These are phyloP conservation scores for Pleomassaria siparia DNA, from an alignment of 2,329 filamentous ascomycete species.

Conservation along the genomic window DNA sequence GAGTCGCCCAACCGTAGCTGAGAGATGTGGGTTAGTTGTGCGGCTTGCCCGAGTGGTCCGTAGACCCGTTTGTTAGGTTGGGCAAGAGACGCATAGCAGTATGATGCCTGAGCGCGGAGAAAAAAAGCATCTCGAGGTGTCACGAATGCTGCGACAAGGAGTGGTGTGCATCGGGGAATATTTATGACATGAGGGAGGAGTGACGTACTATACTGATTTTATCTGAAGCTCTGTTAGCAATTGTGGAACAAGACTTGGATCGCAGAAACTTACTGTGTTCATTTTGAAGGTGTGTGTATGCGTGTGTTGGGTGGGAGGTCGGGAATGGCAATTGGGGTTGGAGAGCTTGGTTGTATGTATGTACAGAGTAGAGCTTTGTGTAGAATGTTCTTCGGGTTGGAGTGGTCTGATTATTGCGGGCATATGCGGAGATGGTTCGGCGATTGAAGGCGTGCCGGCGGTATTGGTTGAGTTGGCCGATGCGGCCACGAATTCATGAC, in stretches of 20 bases:
- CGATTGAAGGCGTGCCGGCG: conserved; percentile 7
- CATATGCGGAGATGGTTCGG: conserved; percentile 14
- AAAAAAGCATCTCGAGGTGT: no score
- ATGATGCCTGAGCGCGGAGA: no score
- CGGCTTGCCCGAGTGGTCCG: no score
- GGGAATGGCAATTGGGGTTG: conserved; percentile 6
- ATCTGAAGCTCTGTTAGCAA: conserved; percentile 46
- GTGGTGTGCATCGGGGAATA: conserved; percentile 10
- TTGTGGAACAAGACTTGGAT: background rate
- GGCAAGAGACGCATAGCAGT: no score
- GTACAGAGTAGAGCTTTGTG: background rate
- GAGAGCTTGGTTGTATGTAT: background rate
- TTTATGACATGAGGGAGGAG: conserved; percentile 4
- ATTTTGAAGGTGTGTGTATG: conserved; percentile 37
- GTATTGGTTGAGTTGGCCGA: no score
- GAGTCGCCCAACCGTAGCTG: conserved; percentile 88
- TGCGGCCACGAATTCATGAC: no score
- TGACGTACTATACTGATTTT: conserved; percentile 60
- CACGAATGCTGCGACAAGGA: no score
- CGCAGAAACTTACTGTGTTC: conserved; percentile 53
- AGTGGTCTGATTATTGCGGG: conserved; percentile 33
- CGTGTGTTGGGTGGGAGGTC: no score
- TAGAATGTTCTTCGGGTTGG: conserved; percentile 2
- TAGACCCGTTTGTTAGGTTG: no score
- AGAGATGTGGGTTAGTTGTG: background rate